Evolutionary conservation across 2,329 filamentous ascomycete genomes (phyloP).

Genomic region (Penicillium fuscoglaucum): DNA sequence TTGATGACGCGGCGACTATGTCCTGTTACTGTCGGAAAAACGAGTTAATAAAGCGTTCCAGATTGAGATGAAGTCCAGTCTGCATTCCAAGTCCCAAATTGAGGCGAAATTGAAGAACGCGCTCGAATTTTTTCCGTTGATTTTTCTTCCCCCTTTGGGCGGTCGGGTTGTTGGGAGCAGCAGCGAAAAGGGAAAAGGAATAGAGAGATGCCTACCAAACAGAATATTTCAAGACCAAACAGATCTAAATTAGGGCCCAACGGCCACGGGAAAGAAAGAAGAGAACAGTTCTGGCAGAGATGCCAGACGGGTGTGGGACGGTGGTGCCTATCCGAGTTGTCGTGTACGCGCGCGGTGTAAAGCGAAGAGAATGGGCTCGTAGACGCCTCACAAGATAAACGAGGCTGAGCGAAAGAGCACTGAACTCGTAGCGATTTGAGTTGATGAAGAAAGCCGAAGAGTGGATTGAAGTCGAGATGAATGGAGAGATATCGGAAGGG

Average conservation of each 20-base stretch:
- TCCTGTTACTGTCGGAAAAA: slow-evolving; percentile 25
- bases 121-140: slow-evolving; percentile 6
- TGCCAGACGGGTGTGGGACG: slow-evolving; percentile 25
- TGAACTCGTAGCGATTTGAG: slow-evolving; percentile 11
- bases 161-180: slow-evolving; percentile 2
- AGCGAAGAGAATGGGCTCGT: slow-evolving; percentile 23
- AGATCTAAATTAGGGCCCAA: slow-evolving; percentile 29
- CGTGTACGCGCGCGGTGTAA: slow-evolving; percentile 18
- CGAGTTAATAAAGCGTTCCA: slow-evolving; percentile 21
- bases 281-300: slow-evolving; percentile 28
- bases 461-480: background rate
- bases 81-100: slow-evolving; percentile 11
- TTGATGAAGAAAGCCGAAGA: slow-evolving; percentile 9
- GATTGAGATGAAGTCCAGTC: slow-evolving; percentile 12
- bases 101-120: slow-evolving; percentile 5
- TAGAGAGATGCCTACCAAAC: slow-evolving; percentile 29
- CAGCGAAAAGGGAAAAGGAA: background rate
- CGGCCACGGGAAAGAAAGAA: slow-evolving; percentile 24
- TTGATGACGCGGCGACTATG: slow-evolving; percentile 38
- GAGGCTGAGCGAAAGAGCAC: slow-evolving; percentile 11
- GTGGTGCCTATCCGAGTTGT: slow-evolving; percentile 20
- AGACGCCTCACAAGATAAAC: slow-evolving; percentile 12
- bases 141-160: slow-evolving; percentile 7
- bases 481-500: slow-evolving; percentile 11
- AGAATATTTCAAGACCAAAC: slow-evolving; percentile 28